Percentiles rank a stretch among this genome's conserved stretches.
phyloP scores from a whole-genome alignment of 345 rosid genomes.

The Lepidium didymum region DNA sequence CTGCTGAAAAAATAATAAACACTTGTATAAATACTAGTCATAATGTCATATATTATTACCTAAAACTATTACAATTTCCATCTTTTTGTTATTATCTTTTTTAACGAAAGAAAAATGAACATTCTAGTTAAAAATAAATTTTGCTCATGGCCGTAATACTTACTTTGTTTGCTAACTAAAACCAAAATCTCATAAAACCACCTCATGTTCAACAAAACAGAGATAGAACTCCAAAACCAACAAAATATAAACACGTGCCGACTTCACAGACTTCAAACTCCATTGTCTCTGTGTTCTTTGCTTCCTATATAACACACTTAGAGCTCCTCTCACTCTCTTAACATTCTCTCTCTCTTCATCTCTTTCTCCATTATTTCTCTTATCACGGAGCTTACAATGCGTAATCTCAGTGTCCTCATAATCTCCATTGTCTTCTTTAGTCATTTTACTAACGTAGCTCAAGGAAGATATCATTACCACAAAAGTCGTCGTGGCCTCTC shows the following conservation, averaged over 20 bases:
- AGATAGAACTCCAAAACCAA: slow-evolving; percentile 31
- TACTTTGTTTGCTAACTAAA: not conserved
- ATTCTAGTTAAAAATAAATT: too few relatives aligned
- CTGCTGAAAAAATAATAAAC: too few relatives aligned
- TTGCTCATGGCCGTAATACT: too few relatives aligned
- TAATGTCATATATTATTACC: too few relatives aligned
- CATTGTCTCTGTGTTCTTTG: not conserved
- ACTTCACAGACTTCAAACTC: slow-evolving; percentile 1
- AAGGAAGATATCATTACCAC: slow-evolving; percentile 64
- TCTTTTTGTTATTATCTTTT: too few relatives aligned
- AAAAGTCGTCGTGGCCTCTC: slow-evolving; percentile 35
- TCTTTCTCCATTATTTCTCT: not conserved
- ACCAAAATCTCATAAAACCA: not conserved
- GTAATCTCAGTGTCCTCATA: slow-evolving; percentile 13
- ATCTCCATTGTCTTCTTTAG: slow-evolving; percentile 15
- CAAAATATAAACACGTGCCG: slow-evolving; percentile 41
- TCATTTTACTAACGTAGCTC: slow-evolving; percentile 22
- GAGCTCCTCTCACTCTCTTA: slow-evolving; percentile 2
- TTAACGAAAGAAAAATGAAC: too few relatives aligned
- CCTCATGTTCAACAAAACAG: slow-evolving; percentile 7
- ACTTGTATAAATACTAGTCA: too few relatives aligned
- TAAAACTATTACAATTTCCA: too few relatives aligned
- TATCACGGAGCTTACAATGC: not conserved
- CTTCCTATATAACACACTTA: slow-evolving; percentile 31
- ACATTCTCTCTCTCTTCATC: not conserved